phyloP scores from a whole-genome alignment of 257 asterid species.

The Agastache rugosa region DNA sequence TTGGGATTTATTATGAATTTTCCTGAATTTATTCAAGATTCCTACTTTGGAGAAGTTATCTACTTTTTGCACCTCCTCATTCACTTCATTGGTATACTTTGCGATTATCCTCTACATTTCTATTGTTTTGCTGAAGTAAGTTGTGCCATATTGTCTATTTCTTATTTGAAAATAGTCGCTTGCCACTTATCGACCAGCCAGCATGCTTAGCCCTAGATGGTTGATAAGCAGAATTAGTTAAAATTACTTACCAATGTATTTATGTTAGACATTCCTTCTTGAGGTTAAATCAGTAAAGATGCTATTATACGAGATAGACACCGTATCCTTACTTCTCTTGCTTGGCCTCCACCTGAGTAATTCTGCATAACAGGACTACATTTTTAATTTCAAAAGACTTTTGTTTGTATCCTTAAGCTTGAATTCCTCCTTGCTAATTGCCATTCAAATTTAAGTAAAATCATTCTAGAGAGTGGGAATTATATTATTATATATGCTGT shows the following conservation, averaged over 20 bases:
- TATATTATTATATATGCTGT: background rate
- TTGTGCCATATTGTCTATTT: too few relatives aligned
- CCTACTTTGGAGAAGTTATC: conserved; percentile 6
- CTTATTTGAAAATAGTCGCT: too few relatives aligned
- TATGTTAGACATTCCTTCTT: background rate
- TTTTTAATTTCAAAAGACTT: background rate
- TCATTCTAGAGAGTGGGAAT: too few relatives aligned
- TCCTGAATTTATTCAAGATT: conserved; percentile 11
- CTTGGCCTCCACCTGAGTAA: too few relatives aligned
- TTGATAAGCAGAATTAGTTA: background rate
- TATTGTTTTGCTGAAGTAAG: conserved; percentile 23
- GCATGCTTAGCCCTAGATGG: background rate
- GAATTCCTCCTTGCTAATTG: background rate
- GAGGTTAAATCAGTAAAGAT: background rate
- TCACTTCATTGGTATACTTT: background rate
- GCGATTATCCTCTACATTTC: background rate
- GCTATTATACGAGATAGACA: background rate
- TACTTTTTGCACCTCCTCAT: conserved; percentile 2
- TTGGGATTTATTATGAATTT: background rate
- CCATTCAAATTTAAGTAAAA: background rate
- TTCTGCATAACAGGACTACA: background rate
- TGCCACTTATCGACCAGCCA: background rate
- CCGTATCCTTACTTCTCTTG: background rate
- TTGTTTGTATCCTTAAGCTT: background rate
- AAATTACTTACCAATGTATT: background rate